These are phyloP conservation scores for Aspergillus arachidicola DNA, from an alignment of 2,329 filamentous ascomycete species.

Conservation along the genomic window DNA sequence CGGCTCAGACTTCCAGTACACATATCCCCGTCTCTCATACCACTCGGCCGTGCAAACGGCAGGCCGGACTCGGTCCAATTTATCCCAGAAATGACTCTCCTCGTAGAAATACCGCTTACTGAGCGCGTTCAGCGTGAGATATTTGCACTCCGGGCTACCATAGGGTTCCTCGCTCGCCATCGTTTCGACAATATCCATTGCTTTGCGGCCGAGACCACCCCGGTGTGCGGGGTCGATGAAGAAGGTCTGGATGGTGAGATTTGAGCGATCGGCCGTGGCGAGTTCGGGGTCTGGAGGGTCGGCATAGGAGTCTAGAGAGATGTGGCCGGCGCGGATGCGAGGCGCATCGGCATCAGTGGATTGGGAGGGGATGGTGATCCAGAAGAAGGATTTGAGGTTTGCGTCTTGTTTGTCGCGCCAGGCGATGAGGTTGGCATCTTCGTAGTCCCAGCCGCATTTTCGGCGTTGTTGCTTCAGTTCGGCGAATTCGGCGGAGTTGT, in stretches of 20 bases:
- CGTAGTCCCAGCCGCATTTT: slow-evolving; percentile 21
- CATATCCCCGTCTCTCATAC: slow-evolving; percentile 31
- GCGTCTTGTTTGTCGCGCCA: slow-evolving; percentile 18
- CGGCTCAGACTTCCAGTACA: slow-evolving; percentile 29
- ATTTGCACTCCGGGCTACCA: slow-evolving; percentile 15
- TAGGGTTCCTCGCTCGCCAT: slow-evolving; percentile 24
- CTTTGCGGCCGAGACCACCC: slow-evolving; percentile 19
- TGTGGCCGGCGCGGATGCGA: slow-evolving; percentile 27
- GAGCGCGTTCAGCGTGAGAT: slow-evolving; percentile 19
- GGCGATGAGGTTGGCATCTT: slow-evolving; percentile 3
- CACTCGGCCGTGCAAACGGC: slow-evolving; percentile 24
- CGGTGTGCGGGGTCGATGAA: slow-evolving; percentile 30
- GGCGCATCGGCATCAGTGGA: background rate
- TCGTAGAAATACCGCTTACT: slow-evolving; percentile 29
- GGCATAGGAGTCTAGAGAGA: slow-evolving; percentile 30
- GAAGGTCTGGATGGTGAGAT: slow-evolving; percentile 26
- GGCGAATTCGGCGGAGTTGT: slow-evolving; percentile 12
- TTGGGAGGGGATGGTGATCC: slow-evolving; percentile 14
- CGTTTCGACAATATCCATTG: slow-evolving; percentile 24
- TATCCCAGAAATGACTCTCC: slow-evolving; percentile 18
- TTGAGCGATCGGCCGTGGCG: slow-evolving; percentile 20
- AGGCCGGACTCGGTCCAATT: slow-evolving; percentile 11
- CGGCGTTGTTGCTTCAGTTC: slow-evolving; percentile 19
- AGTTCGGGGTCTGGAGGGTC: slow-evolving; percentile 13
- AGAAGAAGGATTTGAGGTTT: slow-evolving; percentile 22